These are phyloP conservation scores for Naganishia antarctica DNA, from an alignment of 768 basidiomycete species.

Conservation along the genomic window DNA sequence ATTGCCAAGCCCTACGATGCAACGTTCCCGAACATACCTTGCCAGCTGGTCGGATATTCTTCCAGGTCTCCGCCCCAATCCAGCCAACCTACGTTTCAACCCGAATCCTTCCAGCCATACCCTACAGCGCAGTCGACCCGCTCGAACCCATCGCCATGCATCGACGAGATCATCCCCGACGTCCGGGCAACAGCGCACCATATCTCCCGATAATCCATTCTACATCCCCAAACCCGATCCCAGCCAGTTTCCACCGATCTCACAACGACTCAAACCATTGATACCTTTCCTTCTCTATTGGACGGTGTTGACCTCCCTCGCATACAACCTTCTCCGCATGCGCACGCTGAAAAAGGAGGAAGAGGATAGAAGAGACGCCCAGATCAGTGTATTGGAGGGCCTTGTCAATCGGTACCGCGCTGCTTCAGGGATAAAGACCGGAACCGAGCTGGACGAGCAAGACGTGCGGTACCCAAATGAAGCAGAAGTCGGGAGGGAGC, in stretches of 20 bases:
- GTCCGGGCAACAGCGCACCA: not conserved
- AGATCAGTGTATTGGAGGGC: slow-evolving; percentile 43
- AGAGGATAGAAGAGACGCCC: slow-evolving; percentile 34
- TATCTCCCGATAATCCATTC: slow-evolving; percentile 20
- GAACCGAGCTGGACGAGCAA: slow-evolving; percentile 31
- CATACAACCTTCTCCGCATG: slow-evolving; percentile 38
- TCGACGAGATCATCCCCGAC: not conserved
- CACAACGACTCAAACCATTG: slow-evolving; percentile 39
- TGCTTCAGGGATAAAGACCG: slow-evolving; percentile 19
- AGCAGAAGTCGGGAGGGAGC: slow-evolving; percentile 41
- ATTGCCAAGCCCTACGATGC: not conserved
- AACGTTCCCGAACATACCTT: not conserved
- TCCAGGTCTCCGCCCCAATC: not conserved
- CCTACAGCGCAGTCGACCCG: too few relatives aligned
- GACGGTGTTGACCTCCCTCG: slow-evolving; percentile 44
- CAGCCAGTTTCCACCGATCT: slow-evolving; percentile 38
- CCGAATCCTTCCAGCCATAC: not conserved
- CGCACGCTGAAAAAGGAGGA: slow-evolving; percentile 37
- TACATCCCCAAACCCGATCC: slow-evolving; percentile 26
- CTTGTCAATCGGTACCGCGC: slow-evolving; percentile 31
- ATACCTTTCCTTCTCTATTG: slow-evolving; percentile 47
- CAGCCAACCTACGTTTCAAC: not conserved
- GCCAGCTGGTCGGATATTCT: not conserved
- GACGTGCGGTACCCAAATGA: slow-evolving; percentile 39
- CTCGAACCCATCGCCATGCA: not conserved